These are phyloP conservation scores for Circinella minor DNA, from an alignment of 371 early-diverging fungal genomes.

Conservation along the genomic window DNA sequence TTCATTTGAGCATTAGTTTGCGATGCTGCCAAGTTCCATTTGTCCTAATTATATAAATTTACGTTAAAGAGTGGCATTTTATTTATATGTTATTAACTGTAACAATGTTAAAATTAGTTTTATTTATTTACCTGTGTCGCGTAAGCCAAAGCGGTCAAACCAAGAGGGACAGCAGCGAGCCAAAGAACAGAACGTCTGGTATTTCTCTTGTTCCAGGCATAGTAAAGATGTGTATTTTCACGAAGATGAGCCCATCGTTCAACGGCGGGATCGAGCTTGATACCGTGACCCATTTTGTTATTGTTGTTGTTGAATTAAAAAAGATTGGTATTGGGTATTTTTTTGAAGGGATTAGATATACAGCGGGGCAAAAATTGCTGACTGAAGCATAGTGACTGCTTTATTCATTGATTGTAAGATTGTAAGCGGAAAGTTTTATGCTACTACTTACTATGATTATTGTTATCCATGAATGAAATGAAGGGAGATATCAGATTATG, in stretches of 20 bases:
- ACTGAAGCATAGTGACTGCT: too few relatives aligned
- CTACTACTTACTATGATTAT: too few relatives aligned
- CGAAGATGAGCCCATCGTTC: constrained; percentile 71
- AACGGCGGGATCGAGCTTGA: constrained; percentile 63
- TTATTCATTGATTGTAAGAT: too few relatives aligned
- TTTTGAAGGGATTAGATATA: background rate
- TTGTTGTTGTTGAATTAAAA: background rate
- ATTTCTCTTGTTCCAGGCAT: constrained; percentile 58
- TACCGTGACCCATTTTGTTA: constrained; percentile 22
- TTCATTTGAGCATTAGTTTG: constrained; percentile 46
- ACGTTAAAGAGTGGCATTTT: too few relatives aligned
- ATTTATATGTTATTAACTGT: too few relatives aligned
- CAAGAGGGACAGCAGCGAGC: constrained; percentile 60
- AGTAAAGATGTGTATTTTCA: constrained; percentile 65
- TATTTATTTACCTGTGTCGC: constrained; percentile 52
- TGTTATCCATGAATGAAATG: too few relatives aligned
- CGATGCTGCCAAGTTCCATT: constrained; percentile 54
- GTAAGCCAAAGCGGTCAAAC: constrained; percentile 51
- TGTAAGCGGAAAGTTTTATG: too few relatives aligned
- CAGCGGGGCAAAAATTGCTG: too few relatives aligned
- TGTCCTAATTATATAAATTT: constrained; percentile 31
- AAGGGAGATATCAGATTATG: too few relatives aligned
- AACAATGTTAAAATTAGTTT: too few relatives aligned
- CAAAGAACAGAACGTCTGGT: constrained; percentile 49
- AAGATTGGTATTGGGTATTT: background rate